These are phyloP conservation scores for Phytophthora crassamura DNA, from an alignment of 352 stramenopile genomes.

Conservation along the genomic window DNA sequence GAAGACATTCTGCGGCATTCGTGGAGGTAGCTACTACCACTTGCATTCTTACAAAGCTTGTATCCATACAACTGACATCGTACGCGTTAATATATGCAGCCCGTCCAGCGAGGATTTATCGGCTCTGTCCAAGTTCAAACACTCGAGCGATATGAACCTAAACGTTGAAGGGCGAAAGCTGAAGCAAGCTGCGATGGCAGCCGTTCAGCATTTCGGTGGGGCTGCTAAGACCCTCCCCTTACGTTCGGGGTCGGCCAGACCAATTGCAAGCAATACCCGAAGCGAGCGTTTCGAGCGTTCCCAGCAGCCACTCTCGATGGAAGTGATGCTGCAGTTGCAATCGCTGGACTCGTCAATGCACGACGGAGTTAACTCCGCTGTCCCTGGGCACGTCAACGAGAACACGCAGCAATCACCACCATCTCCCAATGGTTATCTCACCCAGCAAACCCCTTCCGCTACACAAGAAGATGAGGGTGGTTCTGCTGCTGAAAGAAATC, in stretches of 20 bases:
- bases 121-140: slow-evolving; percentile 67
- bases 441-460: slow-evolving; percentile 13
- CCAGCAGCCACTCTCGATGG: slow-evolving; percentile 37
- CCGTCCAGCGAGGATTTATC: slow-evolving; percentile 51
- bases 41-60: background rate
- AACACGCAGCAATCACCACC: slow-evolving; percentile 10
- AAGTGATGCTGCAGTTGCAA: slow-evolving; percentile 39
- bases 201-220: slow-evolving; percentile 46
- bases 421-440: slow-evolving; percentile 32
- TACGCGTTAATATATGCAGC: slow-evolving; percentile 20
- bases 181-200: slow-evolving; percentile 62
- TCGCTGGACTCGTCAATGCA: slow-evolving; percentile 38
- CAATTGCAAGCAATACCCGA: slow-evolving; percentile 1
- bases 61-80: too few relatives aligned
- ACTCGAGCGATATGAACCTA: slow-evolving; percentile 61
- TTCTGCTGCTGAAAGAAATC: slow-evolving; percentile 5
- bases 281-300: slow-evolving; percentile 28
- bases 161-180: slow-evolving; percentile 67
- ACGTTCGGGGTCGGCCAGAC: background rate
- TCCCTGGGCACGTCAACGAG: background rate
- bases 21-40: slow-evolving; percentile 48
- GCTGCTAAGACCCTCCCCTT: slow-evolving; percentile 7
- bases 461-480: slow-evolving; percentile 7
- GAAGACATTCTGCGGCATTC: slow-evolving; percentile 65
- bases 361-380: slow-evolving; percentile 11